Evolutionary conservation across 2,329 filamentous ascomycete genomes (phyloP).

Genomic region (Aspergillus transmontanensis): DNA sequence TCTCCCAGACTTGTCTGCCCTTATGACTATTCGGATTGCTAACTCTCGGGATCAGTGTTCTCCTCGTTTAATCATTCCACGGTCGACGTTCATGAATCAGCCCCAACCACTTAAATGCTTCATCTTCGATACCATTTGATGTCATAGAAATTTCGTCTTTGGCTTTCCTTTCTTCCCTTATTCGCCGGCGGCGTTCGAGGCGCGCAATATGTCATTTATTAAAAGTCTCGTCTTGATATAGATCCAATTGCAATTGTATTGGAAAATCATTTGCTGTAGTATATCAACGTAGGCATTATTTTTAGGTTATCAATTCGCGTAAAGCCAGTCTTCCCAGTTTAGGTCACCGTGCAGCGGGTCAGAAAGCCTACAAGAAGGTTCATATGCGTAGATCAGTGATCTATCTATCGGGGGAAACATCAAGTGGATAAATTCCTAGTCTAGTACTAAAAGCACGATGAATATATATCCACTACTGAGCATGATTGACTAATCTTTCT

Average conservation of each 20-base stretch:
- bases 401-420: no score
- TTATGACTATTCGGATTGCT: not conserved
- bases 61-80: constrained; percentile 19
- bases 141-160: constrained; percentile 12
- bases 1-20: not conserved
- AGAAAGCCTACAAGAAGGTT: no score
- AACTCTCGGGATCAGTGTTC: constrained; percentile 13
- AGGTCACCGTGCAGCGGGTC: no score
- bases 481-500: no score
- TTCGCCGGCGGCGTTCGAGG: constrained; percentile 19
- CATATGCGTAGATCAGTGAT: no score
- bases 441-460: no score
- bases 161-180: constrained; percentile 3
- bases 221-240: not conserved
- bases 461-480: no score
- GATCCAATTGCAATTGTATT: not conserved
- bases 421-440: no score
- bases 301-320: not conserved
- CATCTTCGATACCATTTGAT: constrained; percentile 20
- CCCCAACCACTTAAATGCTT: not conserved
- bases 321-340: not conserved
- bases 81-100: not conserved
- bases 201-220: constrained; percentile 10
- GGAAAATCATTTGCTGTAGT: not conserved
- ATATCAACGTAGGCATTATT: not conserved